Evolutionary conservation across 1,284 basidiomycete species (phyloP).

Genomic region (Coniophora puteana): DNA sequence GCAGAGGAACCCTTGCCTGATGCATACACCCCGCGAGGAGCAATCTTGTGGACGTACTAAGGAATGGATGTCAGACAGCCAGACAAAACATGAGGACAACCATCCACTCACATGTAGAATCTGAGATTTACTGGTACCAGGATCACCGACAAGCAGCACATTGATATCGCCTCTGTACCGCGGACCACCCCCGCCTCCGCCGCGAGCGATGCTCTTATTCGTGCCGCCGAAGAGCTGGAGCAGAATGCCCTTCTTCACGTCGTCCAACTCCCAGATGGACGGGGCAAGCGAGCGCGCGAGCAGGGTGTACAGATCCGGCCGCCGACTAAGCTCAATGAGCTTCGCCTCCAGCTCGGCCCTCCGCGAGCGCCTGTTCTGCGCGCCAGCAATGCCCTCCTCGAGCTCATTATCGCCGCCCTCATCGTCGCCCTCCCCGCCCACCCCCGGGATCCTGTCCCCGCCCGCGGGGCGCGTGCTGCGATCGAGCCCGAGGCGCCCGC

Average conservation of each 20-base stretch:
- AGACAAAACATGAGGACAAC: slow-evolving; percentile 1
- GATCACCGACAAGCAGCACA: slow-evolving; percentile 94
- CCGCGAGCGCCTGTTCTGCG: slow-evolving; percentile 42
- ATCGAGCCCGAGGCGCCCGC: slow-evolving; percentile 76
- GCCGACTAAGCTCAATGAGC: slow-evolving; percentile 66
- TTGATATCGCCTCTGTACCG: slow-evolving; percentile 98
- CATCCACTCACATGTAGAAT: slow-evolving; percentile 71
- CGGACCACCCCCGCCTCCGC: slow-evolving; percentile 93
- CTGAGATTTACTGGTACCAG: slow-evolving; percentile 96
- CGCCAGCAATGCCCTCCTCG: slow-evolving; percentile 37
- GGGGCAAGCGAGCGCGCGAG: slow-evolving; percentile 88
- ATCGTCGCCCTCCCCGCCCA: slow-evolving; percentile 85
- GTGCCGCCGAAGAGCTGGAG: slow-evolving; percentile 97
- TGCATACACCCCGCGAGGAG: slow-evolving; percentile 94
- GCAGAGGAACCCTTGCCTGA: slow-evolving; percentile 98
- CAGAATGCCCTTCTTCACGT: slow-evolving; percentile 97
- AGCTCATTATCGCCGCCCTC: slow-evolving; percentile 57
- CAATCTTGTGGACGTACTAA: slow-evolving; percentile 98
- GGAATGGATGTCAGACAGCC: slow-evolving; percentile 4
- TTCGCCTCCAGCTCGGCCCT: slow-evolving; percentile 59
- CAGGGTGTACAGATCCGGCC: slow-evolving; percentile 86
- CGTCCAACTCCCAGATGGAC: slow-evolving; percentile 97
- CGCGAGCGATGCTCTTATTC: slow-evolving; percentile 90
- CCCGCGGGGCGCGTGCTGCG: slow-evolving; percentile 74
- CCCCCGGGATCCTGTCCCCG: slow-evolving; percentile 67